Evolutionary conservation across 768 basidiomycete species (phyloP), one percentile per base, ranked within the genome.

Genomic region (Pholiota molesta): DNA sequence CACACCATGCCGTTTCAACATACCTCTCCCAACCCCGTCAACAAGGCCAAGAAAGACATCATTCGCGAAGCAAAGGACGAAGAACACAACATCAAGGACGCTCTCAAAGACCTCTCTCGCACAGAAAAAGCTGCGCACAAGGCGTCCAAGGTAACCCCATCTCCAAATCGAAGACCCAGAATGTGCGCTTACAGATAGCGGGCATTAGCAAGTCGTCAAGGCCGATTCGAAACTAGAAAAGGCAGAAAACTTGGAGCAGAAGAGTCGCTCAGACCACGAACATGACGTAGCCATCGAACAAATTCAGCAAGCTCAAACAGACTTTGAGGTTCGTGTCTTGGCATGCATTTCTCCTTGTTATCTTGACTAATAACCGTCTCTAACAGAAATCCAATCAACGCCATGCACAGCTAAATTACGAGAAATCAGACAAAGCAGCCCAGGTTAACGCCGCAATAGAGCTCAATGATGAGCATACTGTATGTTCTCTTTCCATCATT

Each of bases 81-180:
- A 69, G 77, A 83, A 57, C 78, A 75, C 55, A 71, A 72, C 37
- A 69, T 89, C 67, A 79, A 85, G 69, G 78, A 79, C 45, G 78
- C 82, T 28, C 64, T 85, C 62, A 86, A 85, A 66, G 83, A 86
- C 44, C 72, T 89, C 37, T 73, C 75, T 11, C 73, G 74, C 31
- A 78, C 80, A 8, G 86, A 90, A 69, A 87, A 87, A 75, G 71
- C 72, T 17, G 78, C 84, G 60, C 66, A 72, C 31, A 85, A 85
- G 68, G 80, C 81, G 29, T 74, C 79, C 62, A 66, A 62, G 61
- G 65, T 66, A 7, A 52, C 61, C 16, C 21, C 29, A 29, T 21
- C 26, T 19, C 59, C 28, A 10, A 10, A 19, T 23, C 26, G 11
- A 39, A 26, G 16, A 17, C 35, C 17, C 31, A 28, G 9, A 10